These are phyloP conservation scores for Rhodomyrtus psidioides DNA, from an alignment of 441 rosid genomes.

Conservation along the genomic window DNA sequence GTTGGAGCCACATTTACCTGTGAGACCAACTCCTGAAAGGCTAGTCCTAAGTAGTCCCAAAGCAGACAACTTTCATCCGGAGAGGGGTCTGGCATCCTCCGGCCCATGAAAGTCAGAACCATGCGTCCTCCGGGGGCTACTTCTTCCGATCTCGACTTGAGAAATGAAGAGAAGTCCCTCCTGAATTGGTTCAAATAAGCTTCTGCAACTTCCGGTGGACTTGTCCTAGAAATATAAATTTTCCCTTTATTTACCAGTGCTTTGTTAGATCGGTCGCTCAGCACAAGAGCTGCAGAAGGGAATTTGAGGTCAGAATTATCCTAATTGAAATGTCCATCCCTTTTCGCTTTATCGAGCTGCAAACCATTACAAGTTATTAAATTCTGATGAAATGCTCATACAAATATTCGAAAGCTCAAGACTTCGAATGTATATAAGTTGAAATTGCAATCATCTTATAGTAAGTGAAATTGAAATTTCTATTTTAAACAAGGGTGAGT, in stretches of 20 bases:
- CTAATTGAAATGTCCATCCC: not conserved
- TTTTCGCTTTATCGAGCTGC: not conserved
- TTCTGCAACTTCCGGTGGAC: constrained; percentile 14
- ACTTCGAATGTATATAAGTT: not conserved
- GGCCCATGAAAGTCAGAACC: constrained; percentile 24
- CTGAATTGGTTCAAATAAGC: constrained; percentile 29
- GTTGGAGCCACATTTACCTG: constrained; percentile 10
- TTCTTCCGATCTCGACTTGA: constrained; percentile 22
- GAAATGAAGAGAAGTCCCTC: constrained; percentile 31
- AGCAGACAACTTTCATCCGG: constrained; percentile 23
- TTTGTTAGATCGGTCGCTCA: constrained; percentile 1
- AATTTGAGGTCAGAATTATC: not conserved
- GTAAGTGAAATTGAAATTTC: not conserved
- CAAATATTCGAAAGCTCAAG: not conserved
- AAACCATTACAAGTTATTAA: not conserved
- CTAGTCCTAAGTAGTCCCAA: constrained; percentile 40
- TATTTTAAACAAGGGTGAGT: not conserved
- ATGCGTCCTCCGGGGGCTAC: constrained; percentile 27
- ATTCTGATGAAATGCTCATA: not conserved
- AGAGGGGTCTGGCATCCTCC: constrained; percentile 23
- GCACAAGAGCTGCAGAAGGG: constrained; percentile 21
- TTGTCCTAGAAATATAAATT: constrained; percentile 35
- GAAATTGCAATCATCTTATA: not conserved
- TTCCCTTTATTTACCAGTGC: constrained; percentile 29
- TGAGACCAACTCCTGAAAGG: constrained; percentile 32